These are phyloP conservation scores for Blumeriella jaapii DNA, from an alignment of 2,329 filamentous ascomycete genomes.

Conservation along the genomic window DNA sequence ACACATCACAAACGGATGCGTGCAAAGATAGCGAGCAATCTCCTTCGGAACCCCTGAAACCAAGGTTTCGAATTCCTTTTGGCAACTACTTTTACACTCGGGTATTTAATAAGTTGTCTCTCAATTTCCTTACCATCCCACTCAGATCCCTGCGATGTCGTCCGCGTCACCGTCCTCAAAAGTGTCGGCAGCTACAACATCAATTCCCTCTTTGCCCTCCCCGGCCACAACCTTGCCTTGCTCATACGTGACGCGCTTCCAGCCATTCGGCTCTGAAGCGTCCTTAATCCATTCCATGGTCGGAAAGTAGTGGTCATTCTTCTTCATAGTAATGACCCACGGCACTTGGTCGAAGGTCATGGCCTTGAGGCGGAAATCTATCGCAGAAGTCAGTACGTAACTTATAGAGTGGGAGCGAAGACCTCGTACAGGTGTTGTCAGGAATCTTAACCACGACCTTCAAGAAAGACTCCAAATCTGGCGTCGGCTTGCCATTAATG, in stretches of 20 bases:
- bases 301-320: slow-evolving; percentile 92
- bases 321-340: slow-evolving; percentile 99
- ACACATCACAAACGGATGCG: too few species aligned
- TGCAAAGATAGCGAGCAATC: too few species aligned
- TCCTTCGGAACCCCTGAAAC: too few species aligned
- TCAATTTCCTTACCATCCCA: too few species aligned
- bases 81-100: too few species aligned
- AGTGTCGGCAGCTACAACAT: slow-evolving; percentile 19
- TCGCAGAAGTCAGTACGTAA: slow-evolving; percentile 3
- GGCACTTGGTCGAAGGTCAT: slow-evolving; percentile 97
- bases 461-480: slow-evolving; percentile 71
- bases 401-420: neutral
- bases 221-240: slow-evolving; percentile 39
- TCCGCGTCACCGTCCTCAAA: slow-evolving; percentile 18
- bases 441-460: slow-evolving; percentile 75
- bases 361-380: slow-evolving; percentile 89
- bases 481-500: slow-evolving; percentile 80
- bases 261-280: slow-evolving; percentile 44
- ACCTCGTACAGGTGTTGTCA: slow-evolving; percentile 72
- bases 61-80: too few species aligned
- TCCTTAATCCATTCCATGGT: slow-evolving; percentile 62
- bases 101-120: too few species aligned
- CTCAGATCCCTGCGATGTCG: slow-evolving; percentile 5
- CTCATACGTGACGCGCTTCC: slow-evolving; percentile 53
- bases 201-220: slow-evolving; percentile 33